phyloP scores from a whole-genome alignment of 805 yeast genomes.

The Citeromyces nyonsensis region DNA sequence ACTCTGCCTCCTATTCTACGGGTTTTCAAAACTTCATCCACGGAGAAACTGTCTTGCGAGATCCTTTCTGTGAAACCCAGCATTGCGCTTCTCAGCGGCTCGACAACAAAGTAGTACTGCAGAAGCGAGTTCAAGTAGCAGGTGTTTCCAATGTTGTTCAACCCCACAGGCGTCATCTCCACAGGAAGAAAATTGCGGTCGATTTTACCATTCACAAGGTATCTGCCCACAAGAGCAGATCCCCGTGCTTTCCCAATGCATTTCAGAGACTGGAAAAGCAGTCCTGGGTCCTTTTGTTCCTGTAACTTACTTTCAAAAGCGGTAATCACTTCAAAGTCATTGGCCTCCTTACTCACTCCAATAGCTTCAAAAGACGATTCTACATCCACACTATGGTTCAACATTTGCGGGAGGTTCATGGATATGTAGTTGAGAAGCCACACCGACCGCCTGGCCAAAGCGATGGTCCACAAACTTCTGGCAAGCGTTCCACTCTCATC shows the following conservation, averaged over 20 bases:
- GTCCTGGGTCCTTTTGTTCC: slow-evolving; percentile 19
- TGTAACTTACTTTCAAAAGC: slow-evolving; percentile 28
- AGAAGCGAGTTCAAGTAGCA: slow-evolving; percentile 84
- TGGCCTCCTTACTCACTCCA: slow-evolving; percentile 32
- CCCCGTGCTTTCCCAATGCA: slow-evolving; percentile 36
- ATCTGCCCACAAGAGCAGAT: slow-evolving; percentile 40
- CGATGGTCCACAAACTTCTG: slow-evolving; percentile 49
- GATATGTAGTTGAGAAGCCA: slow-evolving; percentile 40
- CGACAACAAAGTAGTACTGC: slow-evolving; percentile 79
- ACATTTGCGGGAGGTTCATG: slow-evolving; percentile 18
- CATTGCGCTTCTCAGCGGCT: slow-evolving; percentile 61
- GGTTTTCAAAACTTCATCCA: slow-evolving; percentile 15
- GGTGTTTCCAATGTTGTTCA: slow-evolving; percentile 90
- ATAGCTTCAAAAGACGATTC: slow-evolving; percentile 30
- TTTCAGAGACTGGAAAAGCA: slow-evolving; percentile 40
- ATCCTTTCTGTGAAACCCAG: slow-evolving; percentile 31
- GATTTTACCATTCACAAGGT: slow-evolving; percentile 43
- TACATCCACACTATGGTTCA: slow-evolving; percentile 4
- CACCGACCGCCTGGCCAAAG: slow-evolving; percentile 38
- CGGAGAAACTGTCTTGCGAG: slow-evolving; percentile 10
- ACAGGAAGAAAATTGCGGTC: slow-evolving; percentile 46
- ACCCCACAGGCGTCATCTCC: slow-evolving; percentile 76
- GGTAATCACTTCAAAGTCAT: slow-evolving; percentile 39
- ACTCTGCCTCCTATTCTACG: slow-evolving; percentile 81
- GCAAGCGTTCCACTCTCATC: slow-evolving; percentile 24